Conservation (phyloP, 139 green algal genomes). For the Ettlia oleoabundans region DNA sequence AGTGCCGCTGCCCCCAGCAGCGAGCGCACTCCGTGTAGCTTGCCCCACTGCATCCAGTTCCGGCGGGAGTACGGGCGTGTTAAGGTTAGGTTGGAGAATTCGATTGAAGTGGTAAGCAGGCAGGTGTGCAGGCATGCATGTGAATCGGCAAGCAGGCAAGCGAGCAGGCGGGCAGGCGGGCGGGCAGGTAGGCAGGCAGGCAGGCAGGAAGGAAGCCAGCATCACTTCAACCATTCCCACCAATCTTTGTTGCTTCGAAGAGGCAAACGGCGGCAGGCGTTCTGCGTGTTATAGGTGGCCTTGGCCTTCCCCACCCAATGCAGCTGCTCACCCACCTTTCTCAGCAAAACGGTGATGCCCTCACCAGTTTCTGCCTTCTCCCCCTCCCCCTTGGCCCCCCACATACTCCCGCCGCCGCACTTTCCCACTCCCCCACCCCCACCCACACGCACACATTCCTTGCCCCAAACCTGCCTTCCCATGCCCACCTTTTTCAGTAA, state of each 20-base stretch:
- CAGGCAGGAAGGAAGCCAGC: neutral
- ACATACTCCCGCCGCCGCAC: too few species aligned
- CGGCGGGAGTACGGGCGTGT: neutral
- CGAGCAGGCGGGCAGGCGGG: neutral
- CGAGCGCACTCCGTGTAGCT: slow-evolving; percentile 10
- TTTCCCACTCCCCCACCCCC: too few species aligned
- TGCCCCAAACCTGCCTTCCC: neutral
- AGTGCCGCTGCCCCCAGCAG: neutral
- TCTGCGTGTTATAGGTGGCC: too few species aligned
- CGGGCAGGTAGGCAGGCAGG: neutral
- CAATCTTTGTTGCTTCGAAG: neutral
- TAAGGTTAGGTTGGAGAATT: too few species aligned
- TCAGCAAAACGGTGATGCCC: neutral
- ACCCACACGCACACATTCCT: too few species aligned
- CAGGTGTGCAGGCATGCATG: neutral
- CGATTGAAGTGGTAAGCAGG: too few species aligned
- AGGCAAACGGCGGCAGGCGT: too few species aligned
- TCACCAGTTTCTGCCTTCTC: slow-evolving; percentile 1
- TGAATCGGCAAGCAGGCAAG: neutral
- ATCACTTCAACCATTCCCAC: neutral
- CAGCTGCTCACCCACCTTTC: neutral
- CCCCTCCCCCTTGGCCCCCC: neutral
- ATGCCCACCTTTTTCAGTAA: neutral
- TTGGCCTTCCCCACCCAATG: too few species aligned
- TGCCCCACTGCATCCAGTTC: slow-evolving; percentile 8